Conservation (phyloP, 768 basidiomycete species). For the Ramaria sp. region DNA sequence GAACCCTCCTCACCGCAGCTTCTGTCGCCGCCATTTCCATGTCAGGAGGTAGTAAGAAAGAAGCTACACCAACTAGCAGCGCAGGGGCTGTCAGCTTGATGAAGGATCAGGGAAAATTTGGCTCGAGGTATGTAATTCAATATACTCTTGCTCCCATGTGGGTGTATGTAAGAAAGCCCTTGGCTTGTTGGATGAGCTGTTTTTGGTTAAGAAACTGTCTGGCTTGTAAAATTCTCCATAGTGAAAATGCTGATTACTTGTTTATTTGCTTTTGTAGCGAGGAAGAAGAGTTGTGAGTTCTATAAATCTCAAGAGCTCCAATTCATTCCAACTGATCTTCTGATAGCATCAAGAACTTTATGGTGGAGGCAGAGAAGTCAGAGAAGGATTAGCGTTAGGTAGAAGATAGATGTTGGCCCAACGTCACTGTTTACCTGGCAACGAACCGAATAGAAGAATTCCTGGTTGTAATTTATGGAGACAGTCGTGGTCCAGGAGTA, state of each 20-base stretch:
- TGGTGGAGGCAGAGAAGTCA: conserved; percentile 73
- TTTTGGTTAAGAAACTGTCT: too few species aligned
- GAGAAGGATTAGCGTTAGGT: conserved; percentile 25
- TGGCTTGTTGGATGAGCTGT: neutral
- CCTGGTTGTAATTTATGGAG: neutral
- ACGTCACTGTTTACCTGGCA: too few species aligned
- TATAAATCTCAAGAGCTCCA: neutral
- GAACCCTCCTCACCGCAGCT: conserved; percentile 46
- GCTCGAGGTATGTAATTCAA: conserved; percentile 47
- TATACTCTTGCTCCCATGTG: neutral
- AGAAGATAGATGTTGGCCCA: too few species aligned
- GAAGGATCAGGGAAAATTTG: conserved; percentile 52
- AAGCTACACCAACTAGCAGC: conserved; percentile 27
- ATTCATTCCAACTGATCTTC: conserved; percentile 21
- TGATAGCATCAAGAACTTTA: conserved; percentile 63
- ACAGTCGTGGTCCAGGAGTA: neutral
- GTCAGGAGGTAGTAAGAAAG: conserved; percentile 45
- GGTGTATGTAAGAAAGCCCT: neutral
- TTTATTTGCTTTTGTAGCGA: conserved; percentile 36
- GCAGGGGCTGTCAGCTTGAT: conserved; percentile 30
- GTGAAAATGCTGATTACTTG: neutral
- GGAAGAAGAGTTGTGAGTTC: conserved; percentile 68
- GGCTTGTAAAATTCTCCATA: too few species aligned
- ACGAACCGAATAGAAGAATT: neutral
- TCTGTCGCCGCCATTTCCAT: conserved; percentile 38